Conservation (phyloP, 2,329 filamentous ascomycete species). For the Aspergillus caelatus region DNA sequence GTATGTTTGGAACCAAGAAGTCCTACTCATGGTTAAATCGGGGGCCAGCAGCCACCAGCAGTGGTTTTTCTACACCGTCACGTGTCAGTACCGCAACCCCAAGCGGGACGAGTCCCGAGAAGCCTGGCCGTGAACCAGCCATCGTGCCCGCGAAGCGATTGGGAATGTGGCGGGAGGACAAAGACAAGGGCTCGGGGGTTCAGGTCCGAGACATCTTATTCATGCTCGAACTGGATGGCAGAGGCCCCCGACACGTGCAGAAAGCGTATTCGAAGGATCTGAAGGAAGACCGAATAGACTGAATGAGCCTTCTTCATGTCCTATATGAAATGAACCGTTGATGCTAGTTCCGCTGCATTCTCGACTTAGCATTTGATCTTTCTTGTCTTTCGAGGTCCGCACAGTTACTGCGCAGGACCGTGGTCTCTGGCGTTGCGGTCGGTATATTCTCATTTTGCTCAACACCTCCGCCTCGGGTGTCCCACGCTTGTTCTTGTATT, state of each 20-base stretch:
- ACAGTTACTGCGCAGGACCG: conserved; percentile 28
- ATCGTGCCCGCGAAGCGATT: conserved; percentile 59
- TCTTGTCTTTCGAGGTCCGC: conserved; percentile 16
- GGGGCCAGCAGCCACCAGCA: conserved; percentile 32
- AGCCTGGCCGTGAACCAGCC: conserved; percentile 34
- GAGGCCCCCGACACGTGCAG: conserved; percentile 46
- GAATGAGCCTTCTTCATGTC: conserved; percentile 12
- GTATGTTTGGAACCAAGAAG: conserved; percentile 50
- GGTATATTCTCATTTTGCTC: conserved; percentile 1
- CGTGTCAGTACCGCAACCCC: conserved; percentile 35
- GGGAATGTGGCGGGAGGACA: conserved; percentile 78
- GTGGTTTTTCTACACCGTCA: conserved; percentile 42
- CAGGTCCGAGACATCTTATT: conserved; percentile 82
- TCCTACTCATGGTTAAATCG: conserved; percentile 53
- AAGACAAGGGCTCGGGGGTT: conserved; percentile 73
- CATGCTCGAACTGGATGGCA: conserved; percentile 77
- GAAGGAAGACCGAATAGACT: conserved; percentile 42
- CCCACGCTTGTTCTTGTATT: background rate
- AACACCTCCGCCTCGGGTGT: background rate
- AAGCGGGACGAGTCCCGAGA: conserved; percentile 32
- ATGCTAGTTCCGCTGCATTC: background rate
- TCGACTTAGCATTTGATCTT: conserved; percentile 2
- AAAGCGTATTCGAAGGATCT: conserved; percentile 47
- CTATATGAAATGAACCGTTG: background rate
- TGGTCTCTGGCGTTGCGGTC: conserved; percentile 29